Evolutionary conservation across 2,329 filamentous ascomycete species (phyloP).

Genomic region (Aspergillus sp.): DNA sequence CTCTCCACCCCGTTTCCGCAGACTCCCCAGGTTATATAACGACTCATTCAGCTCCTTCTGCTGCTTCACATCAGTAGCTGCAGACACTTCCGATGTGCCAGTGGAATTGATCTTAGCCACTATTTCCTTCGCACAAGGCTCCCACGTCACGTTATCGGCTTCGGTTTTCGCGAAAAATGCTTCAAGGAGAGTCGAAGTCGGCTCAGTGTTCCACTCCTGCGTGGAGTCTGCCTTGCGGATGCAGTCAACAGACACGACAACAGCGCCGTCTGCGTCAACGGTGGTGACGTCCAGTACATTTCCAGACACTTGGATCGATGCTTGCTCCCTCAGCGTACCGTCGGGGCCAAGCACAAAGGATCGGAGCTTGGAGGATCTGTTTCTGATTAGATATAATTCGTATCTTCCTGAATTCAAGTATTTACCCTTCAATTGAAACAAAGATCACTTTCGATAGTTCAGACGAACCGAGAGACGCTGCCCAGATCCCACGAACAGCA

Average conservation of each 20-base stretch:
- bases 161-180: slow-evolving; percentile 23
- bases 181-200: slow-evolving; percentile 28
- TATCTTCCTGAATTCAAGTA: not conserved
- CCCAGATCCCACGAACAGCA: slow-evolving; percentile 55
- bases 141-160: slow-evolving; percentile 26
- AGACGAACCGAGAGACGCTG: slow-evolving; percentile 21
- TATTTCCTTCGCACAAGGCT: slow-evolving; percentile 18
- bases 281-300: slow-evolving; percentile 62
- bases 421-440: slow-evolving; percentile 61
- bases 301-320: slow-evolving; percentile 58
- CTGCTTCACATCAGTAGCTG: slow-evolving; percentile 27
- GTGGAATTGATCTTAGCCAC: slow-evolving; percentile 27
- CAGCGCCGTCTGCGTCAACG: slow-evolving; percentile 26
- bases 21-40: slow-evolving; percentile 40
- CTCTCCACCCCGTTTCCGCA: slow-evolving; percentile 37
- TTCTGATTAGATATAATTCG: slow-evolving; percentile 28
- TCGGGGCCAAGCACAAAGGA: slow-evolving; percentile 57
- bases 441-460: slow-evolving; percentile 37
- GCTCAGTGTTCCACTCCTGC: slow-evolving; percentile 32
- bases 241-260: slow-evolving; percentile 55
- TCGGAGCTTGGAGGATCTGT: slow-evolving; percentile 67
- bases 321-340: slow-evolving; percentile 50
- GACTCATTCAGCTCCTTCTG: slow-evolving; percentile 34
- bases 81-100: slow-evolving; percentile 28
- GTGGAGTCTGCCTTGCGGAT: slow-evolving; percentile 53